A percentile compares a stretch with the other conserved stretches of the same genome.
phyloP scores from a whole-genome alignment of 139 green algal species.

The Coelastrella sp. region DNA sequence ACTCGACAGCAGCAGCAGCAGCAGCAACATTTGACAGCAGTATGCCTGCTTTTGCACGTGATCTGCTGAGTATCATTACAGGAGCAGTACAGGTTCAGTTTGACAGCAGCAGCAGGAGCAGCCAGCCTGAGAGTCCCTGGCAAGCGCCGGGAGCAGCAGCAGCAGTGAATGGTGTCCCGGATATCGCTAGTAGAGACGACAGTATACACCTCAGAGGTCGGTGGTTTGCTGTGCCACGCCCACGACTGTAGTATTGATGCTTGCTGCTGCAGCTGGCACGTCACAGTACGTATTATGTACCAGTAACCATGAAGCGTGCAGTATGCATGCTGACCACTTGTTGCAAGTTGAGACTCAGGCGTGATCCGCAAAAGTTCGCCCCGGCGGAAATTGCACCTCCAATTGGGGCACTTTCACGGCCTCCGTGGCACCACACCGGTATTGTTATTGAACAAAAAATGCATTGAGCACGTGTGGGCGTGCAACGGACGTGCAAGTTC shows the following conservation, averaged over 20 bases:
- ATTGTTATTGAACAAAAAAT: too few relatives aligned
- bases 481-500: too few relatives aligned
- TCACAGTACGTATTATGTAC: too few relatives aligned
- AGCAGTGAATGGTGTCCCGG: background rate
- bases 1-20: background rate
- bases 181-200: background rate
- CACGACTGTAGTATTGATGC: background rate
- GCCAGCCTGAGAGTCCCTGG: background rate
- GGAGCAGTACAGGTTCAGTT: background rate
- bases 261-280: too few relatives aligned
- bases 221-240: background rate
- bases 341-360: too few relatives aligned
- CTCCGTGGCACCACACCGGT: too few relatives aligned
- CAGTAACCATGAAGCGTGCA: too few relatives aligned
- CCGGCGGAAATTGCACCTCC: too few relatives aligned
- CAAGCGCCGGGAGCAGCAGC: background rate
- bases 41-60: slow-evolving; percentile 16
- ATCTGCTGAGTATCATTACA: slow-evolving; percentile 4
- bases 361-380: too few relatives aligned
- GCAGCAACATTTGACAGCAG: background rate
- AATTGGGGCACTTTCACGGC: too few relatives aligned
- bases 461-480: too few relatives aligned
- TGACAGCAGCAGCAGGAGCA: slow-evolving; percentile 18
- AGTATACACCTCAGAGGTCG: background rate
- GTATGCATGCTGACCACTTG: too few relatives aligned